Conservation (phyloP, 2,329 filamentous ascomycete species). For the Verticillium nubilum region DNA sequence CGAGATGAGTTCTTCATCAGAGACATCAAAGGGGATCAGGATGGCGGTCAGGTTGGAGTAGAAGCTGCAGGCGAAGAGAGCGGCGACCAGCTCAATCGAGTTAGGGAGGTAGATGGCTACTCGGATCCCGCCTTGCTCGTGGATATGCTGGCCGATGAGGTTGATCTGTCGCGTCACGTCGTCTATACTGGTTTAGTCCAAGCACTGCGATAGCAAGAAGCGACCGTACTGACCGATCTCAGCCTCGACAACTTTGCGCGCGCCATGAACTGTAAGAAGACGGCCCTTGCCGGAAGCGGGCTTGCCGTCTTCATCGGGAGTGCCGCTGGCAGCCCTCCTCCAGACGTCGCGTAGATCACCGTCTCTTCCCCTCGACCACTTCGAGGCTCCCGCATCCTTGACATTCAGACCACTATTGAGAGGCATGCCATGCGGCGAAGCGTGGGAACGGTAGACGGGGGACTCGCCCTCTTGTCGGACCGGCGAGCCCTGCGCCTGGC, state of each 20-base stretch:
- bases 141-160: slow-evolving; percentile 72
- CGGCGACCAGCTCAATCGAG: slow-evolving; percentile 78
- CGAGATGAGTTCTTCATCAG: slow-evolving; percentile 61
- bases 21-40: slow-evolving; percentile 76
- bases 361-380: slow-evolving; percentile 77
- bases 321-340: slow-evolving; percentile 64
- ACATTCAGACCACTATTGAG: slow-evolving; percentile 75
- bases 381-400: slow-evolving; percentile 71
- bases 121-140: slow-evolving; percentile 65
- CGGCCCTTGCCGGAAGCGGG: slow-evolving; percentile 57
- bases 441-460: slow-evolving; percentile 76
- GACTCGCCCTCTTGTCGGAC: slow-evolving; percentile 83
- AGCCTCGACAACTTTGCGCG: slow-evolving; percentile 63
- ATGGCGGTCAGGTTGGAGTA: slow-evolving; percentile 76
- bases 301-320: slow-evolving; percentile 57
- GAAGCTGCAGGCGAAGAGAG: slow-evolving; percentile 85
- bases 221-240: slow-evolving; percentile 41
- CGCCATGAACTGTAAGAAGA: slow-evolving; percentile 75
- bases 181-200: slow-evolving; percentile 31
- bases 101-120: slow-evolving; percentile 92
- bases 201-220: neutral
- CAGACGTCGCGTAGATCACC: slow-evolving; percentile 91
- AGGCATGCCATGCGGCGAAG: slow-evolving; percentile 79
- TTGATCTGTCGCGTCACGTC: slow-evolving; percentile 82
- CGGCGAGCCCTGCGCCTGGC: slow-evolving; percentile 72